These are phyloP conservation scores for Dorcoceras hygrometricum DNA, from an alignment of 257 asterid species.

Conservation along the genomic window DNA sequence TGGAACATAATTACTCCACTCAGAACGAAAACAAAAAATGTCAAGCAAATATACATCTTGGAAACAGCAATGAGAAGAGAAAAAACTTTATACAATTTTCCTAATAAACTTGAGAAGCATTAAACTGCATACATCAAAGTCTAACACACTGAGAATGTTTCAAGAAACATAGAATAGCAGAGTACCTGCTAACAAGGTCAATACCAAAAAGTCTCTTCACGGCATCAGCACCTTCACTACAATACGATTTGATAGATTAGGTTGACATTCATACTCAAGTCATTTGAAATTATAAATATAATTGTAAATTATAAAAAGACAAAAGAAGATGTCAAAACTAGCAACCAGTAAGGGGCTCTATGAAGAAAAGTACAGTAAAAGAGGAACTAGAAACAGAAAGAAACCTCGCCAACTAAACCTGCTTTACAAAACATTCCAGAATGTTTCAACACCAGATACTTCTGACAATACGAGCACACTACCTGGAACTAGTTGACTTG, in stretches of 20 bases:
- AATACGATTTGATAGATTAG: constrained; percentile 15
- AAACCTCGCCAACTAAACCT: not conserved
- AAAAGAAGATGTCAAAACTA: not conserved
- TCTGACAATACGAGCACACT: constrained; percentile 24
- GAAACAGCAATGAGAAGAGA: constrained; percentile 2
- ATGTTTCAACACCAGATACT: constrained; percentile 15
- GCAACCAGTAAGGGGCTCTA: not conserved
- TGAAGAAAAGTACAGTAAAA: constrained; percentile 1
- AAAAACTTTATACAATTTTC: not conserved
- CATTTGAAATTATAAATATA: not conserved
- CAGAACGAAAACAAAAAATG: constrained; percentile 11
- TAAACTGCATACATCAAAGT: constrained; percentile 20
- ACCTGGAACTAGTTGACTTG: constrained; percentile 66
- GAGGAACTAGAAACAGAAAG: constrained; percentile 7
- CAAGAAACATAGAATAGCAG: constrained; percentile 20
- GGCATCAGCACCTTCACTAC: constrained; percentile 76
- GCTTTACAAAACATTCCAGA: not conserved
- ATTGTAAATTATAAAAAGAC: constrained; percentile 6
- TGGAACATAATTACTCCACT: not conserved
- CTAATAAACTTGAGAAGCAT: constrained; percentile 6
- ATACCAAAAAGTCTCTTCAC: constrained; percentile 82
- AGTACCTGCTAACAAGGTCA: constrained; percentile 91
- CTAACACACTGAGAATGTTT: constrained; percentile 7
- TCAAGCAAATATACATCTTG: not conserved
- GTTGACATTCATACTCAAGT: constrained; percentile 12